These are phyloP conservation scores for Fraxinus pennsylvanica DNA, from an alignment of 257 asterid genomes.

Conservation along the genomic window DNA sequence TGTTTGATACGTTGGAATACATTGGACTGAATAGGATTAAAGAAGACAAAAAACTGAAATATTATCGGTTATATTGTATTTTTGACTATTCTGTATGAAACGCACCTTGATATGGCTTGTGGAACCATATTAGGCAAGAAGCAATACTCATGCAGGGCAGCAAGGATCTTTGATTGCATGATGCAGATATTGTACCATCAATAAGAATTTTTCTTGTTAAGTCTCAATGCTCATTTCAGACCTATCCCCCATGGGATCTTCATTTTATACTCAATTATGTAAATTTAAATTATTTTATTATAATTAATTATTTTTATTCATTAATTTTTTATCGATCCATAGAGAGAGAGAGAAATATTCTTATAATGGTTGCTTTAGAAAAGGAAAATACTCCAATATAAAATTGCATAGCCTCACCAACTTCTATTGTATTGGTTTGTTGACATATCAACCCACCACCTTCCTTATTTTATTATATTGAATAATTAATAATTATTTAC, in stretches of 20 bases:
- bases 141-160: neutral
- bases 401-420: slow-evolving; percentile 29
- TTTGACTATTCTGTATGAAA: neutral
- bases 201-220: neutral
- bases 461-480: neutral
- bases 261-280: too few relatives aligned
- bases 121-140: neutral
- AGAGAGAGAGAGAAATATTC: neutral
- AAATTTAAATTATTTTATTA: too few relatives aligned
- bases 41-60: too few relatives aligned
- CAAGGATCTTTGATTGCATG: neutral
- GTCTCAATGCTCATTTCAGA: neutral
- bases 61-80: too few relatives aligned
- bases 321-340: too few relatives aligned
- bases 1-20: neutral
- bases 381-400: neutral
- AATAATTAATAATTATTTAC: neutral
- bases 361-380: neutral
- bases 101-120: neutral
- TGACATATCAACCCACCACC: slow-evolving; percentile 45
- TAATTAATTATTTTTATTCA: too few relatives aligned
- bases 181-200: neutral
- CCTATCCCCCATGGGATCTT: neutral
- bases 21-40: too few relatives aligned
- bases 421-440: slow-evolving; percentile 31